Evolutionary conservation across 177 flowering plant species (phyloP).

Genomic region (Vitis hybrid): DNA sequence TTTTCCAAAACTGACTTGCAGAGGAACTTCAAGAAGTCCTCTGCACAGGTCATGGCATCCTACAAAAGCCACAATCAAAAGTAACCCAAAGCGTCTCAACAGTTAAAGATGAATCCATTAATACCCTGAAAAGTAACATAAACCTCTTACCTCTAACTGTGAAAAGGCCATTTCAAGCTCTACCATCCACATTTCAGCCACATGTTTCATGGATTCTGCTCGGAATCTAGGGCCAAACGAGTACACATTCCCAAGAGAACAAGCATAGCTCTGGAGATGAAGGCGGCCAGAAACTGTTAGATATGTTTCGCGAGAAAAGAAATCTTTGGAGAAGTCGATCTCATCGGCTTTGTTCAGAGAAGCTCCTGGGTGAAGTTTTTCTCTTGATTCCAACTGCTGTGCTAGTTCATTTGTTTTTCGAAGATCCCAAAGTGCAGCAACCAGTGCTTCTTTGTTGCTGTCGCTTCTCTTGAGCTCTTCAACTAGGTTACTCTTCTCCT

Average conservation of each 20-base stretch:
- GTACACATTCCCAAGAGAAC: constrained; percentile 87
- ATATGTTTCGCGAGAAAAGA: constrained; percentile 53
- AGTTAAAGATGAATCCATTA: neutral
- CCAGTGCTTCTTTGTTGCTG: constrained; percentile 78
- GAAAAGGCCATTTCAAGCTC: constrained; percentile 88
- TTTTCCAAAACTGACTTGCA: constrained; percentile 67
- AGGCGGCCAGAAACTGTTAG: constrained; percentile 63
- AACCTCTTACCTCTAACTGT: constrained; percentile 58
- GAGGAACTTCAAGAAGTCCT: constrained; percentile 68
- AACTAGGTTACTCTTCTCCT: constrained; percentile 55
- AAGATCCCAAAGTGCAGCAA: constrained; percentile 68
- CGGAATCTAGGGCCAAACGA: constrained; percentile 80
- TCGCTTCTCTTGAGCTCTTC: constrained; percentile 77
- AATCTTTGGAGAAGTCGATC: constrained; percentile 39
- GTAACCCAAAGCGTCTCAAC: too few relatives aligned
- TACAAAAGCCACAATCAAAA: constrained; percentile 22
- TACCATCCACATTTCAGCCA: constrained; percentile 80
- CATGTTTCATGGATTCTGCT: constrained; percentile 50
- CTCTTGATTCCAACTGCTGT: constrained; percentile 59
- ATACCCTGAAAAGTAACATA: neutral
- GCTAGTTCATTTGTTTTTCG: constrained; percentile 62
- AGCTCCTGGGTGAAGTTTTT: constrained; percentile 29
- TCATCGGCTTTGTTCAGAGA: constrained; percentile 19
- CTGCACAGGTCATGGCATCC: constrained; percentile 78
- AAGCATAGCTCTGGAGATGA: constrained; percentile 88